A percentile compares a stretch with the other conserved stretches of the same genome.
phyloP scores from a whole-genome alignment of 495 filamentous ascomycete genomes.

The Penicillium silybi region DNA sequence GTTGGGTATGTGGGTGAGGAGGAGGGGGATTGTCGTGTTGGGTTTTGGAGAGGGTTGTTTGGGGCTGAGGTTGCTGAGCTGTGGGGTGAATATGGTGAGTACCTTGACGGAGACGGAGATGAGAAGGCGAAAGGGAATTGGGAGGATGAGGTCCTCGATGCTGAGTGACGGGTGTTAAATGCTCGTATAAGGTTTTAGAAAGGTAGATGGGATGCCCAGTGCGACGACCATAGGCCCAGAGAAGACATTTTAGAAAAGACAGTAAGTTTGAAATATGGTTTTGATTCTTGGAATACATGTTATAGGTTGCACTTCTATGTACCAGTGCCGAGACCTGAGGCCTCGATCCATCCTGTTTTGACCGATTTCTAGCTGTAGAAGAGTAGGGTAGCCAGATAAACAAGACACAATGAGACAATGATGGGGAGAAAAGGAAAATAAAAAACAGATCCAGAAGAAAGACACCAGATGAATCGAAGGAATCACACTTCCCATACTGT shows the following conservation, averaged over 20 bases:
- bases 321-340: slow-evolving; percentile 12
- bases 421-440: slow-evolving; percentile 16
- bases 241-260: no score
- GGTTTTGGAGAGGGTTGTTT: slow-evolving; percentile 70
- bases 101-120: slow-evolving; percentile 25
- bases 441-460: slow-evolving; percentile 21
- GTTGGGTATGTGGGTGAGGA: slow-evolving; percentile 40
- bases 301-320: slow-evolving; percentile 22
- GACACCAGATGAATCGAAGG: slow-evolving; percentile 36
- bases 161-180: slow-evolving; percentile 5
- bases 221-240: no score
- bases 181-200: no score
- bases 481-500: slow-evolving; percentile 41
- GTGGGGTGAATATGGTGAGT: slow-evolving; percentile 67
- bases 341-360: slow-evolving; percentile 11
- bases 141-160: slow-evolving; percentile 30
- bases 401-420: slow-evolving; percentile 10
- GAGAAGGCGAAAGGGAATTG: slow-evolving; percentile 16
- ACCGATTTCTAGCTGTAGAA: slow-evolving; percentile 13
- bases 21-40: slow-evolving; percentile 41
- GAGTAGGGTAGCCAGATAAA: slow-evolving; percentile 16
- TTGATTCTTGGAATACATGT: slow-evolving; percentile 27
- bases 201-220: no score
- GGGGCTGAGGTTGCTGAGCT: slow-evolving; percentile 61
- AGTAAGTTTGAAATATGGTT: slow-evolving; percentile 9